Base-by-base conservation (phyloP, 768 basidiomycete species). In the Neoboletus subvelutipes region DNA sequence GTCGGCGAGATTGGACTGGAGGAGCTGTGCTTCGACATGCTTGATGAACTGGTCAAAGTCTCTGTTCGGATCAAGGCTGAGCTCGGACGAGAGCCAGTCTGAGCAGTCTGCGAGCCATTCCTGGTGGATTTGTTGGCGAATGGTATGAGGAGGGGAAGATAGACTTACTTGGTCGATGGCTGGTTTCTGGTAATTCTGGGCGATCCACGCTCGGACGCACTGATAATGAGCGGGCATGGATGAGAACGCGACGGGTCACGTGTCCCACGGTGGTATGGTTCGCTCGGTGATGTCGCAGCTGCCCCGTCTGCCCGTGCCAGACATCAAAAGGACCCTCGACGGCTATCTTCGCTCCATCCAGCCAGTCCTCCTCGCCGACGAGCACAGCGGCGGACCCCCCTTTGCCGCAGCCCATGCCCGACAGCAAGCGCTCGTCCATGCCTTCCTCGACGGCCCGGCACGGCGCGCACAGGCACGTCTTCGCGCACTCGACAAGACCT, bases 221-320 rank as follows among this genome's bases (percentile, higher is more conserved):
- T 58, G 60, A 15, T n/a, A n/a, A n/a, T 63, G 65, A 17, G 43
- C 45, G 48, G 64, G 45, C 71, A 73, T 73, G 51, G 6, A 7
- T 20, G 34, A 41, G 29, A 33, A 5, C 37, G 37, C 37, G 37
- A 51, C n/a, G 4, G 39, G 31, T 59, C 58, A 54, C 59, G 51
- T 56, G 64, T 52, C 52, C 2, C 39, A 50, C 29, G 13, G 13
- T 9, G 41, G 43, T 40, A 69, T 64, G 67, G n/a, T 51, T 34
- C 59, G 64, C 59, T 55, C 59, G 20, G 52, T 6, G 49, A 67
- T 66, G 66, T 63, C 58, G 15, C 56, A 56, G 24, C 68, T 91
- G 34, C 87, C 87, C 12, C 84, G 91, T 54, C 78, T 97, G 11
- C 95, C 95, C 1, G 82, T 97, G 4, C 94, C 94, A 18, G 80